Evolutionary conservation across 2,329 filamentous ascomycete genomes (phyloP).

Genomic region (Penicillium concentricum): DNA sequence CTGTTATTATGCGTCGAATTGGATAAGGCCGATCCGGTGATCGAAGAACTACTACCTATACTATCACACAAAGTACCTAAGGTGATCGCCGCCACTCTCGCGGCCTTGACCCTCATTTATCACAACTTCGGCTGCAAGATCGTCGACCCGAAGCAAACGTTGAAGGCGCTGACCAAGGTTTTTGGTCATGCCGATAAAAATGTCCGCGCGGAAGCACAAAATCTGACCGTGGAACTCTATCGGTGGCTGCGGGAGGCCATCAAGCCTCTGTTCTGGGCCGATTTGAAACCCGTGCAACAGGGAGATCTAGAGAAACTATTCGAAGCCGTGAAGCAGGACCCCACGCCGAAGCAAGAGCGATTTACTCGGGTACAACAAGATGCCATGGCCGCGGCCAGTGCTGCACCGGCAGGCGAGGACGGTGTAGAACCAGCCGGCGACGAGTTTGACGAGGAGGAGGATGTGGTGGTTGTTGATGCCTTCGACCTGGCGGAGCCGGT

Average conservation of each 20-base stretch:
- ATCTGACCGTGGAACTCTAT: constrained; percentile 89
- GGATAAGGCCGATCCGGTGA: constrained; percentile 77
- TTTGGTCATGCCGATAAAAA: constrained; percentile 99
- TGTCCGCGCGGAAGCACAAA: constrained; percentile 89
- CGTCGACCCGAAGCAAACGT: constrained; percentile 85
- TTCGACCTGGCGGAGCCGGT: constrained; percentile 84
- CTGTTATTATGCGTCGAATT: constrained; percentile 86
- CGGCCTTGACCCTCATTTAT: constrained; percentile 77
- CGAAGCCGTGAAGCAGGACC: constrained; percentile 86
- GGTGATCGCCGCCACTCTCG: constrained; percentile 72
- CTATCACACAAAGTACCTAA: constrained; percentile 90
- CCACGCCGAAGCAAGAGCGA: constrained; percentile 83
- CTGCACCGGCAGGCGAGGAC: constrained; percentile 57
- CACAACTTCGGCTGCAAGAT: constrained; percentile 95
- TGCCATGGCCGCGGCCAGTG: constrained; percentile 69
- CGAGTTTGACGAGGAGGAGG: constrained; percentile 60
- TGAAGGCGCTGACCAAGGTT: constrained; percentile 83
- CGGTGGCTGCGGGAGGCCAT: constrained; percentile 96
- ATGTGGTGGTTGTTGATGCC: constrained; percentile 68
- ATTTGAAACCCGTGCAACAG: constrained; percentile 93
- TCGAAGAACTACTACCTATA: constrained; percentile 84
- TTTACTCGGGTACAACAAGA: constrained; percentile 87
- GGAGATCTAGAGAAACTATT: constrained; percentile 91
- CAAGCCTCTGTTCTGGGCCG: constrained; percentile 96
- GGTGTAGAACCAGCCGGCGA: constrained; percentile 43